phyloP scores from a whole-genome alignment of 2,329 filamentous ascomycete species.

The Sporothrix inflata region DNA sequence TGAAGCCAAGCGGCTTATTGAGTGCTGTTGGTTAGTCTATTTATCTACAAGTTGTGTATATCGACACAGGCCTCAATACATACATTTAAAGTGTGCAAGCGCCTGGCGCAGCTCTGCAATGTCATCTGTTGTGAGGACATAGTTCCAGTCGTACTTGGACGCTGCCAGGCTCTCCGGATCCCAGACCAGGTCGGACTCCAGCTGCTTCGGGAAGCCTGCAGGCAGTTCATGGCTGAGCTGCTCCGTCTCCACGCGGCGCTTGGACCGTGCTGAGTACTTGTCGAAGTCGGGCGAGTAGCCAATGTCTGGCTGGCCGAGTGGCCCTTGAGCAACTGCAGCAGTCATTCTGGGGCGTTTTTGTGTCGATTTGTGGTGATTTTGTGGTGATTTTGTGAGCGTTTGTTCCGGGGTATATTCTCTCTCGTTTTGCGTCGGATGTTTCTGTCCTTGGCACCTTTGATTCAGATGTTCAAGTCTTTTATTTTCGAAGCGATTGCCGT shows the following conservation, averaged over 20 bases:
- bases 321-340: constrained; percentile 34
- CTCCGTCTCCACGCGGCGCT: constrained; percentile 49
- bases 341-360: not conserved
- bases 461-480: not conserved
- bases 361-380: not conserved
- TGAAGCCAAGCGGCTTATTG: constrained; percentile 44
- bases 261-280: constrained; percentile 57
- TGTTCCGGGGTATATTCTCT: not conserved
- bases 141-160: constrained; percentile 56
- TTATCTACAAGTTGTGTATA: no score
- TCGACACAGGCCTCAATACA: not conserved
- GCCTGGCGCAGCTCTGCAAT: constrained; percentile 54
- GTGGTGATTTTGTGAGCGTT: not conserved
- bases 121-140: constrained; percentile 51
- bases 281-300: constrained; percentile 57
- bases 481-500: not conserved
- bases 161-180: constrained; percentile 54
- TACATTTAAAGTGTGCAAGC: constrained; percentile 49
- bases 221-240: constrained; percentile 49
- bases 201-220: constrained; percentile 52
- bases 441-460: no score
- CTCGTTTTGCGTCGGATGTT: not conserved
- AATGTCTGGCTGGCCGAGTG: constrained; percentile 60
- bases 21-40: constrained; percentile 39
- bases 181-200: constrained; percentile 60